Evolutionary conservation across 495 filamentous ascomycete species (phyloP).

Genomic region (Aspergillus affinis): DNA sequence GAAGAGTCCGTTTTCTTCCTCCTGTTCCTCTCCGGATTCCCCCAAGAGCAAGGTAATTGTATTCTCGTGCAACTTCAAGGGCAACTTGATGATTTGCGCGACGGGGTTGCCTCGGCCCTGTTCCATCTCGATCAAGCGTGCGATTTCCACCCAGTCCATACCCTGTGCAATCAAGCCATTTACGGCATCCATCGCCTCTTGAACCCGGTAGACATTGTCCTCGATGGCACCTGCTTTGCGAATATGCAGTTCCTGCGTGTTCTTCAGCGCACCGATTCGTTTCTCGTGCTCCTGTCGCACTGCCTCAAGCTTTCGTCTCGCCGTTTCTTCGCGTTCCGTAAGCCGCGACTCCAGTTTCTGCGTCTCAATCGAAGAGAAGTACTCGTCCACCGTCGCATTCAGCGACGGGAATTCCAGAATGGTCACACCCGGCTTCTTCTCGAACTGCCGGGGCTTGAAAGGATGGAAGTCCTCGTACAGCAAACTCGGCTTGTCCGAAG

Average conservation of each 20-base stretch:
- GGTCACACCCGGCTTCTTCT: slow-evolving; percentile 57
- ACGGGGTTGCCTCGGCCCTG: slow-evolving; percentile 78
- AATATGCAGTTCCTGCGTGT: slow-evolving; percentile 76
- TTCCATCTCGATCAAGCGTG: slow-evolving; percentile 81
- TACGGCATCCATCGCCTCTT: slow-evolving; percentile 87
- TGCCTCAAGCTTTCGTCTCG: slow-evolving; percentile 77
- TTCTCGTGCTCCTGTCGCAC: slow-evolving; percentile 79
- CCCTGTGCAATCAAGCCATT: slow-evolving; percentile 86
- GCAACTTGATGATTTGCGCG: slow-evolving; percentile 81
- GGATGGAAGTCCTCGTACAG: slow-evolving; percentile 96
- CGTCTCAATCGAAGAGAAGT: slow-evolving; percentile 93
- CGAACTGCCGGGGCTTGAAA: slow-evolving; percentile 83
- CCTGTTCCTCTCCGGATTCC: slow-evolving; percentile 62
- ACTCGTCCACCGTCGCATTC: slow-evolving; percentile 92
- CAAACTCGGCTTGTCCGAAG: slow-evolving; percentile 47
- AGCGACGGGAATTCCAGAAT: slow-evolving; percentile 78
- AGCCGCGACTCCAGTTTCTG: slow-evolving; percentile 86
- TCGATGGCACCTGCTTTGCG: slow-evolving; percentile 88
- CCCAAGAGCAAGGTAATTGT: slow-evolving; percentile 77
- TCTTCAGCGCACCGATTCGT: slow-evolving; percentile 76
- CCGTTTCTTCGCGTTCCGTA: slow-evolving; percentile 74
- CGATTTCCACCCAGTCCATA: slow-evolving; percentile 96
- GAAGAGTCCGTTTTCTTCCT: slow-evolving; percentile 52
- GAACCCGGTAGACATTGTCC: slow-evolving; percentile 82
- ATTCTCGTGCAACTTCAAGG: slow-evolving; percentile 85